These are phyloP conservation scores for Trichoderma parareesei DNA, from an alignment of 495 filamentous ascomycete species.

Conservation along the genomic window DNA sequence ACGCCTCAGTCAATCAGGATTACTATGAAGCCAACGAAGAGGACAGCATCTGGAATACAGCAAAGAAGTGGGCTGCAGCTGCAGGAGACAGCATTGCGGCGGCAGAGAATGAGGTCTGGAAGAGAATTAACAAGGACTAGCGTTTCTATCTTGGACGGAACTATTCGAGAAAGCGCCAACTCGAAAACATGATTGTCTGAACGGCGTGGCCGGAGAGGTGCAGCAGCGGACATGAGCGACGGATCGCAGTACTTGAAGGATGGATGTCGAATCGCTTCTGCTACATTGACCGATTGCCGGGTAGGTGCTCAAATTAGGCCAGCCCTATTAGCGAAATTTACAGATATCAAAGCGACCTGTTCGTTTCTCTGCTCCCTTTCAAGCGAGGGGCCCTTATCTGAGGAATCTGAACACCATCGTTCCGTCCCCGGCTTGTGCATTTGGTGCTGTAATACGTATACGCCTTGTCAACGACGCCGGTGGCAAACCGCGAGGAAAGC, in stretches of 20 bases:
- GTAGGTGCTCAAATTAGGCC: neutral
- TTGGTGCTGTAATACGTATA: too few relatives aligned
- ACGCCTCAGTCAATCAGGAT: constrained; percentile 22
- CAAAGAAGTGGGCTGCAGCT: constrained; percentile 52
- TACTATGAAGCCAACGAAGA: constrained; percentile 30
- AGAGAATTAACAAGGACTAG: constrained; percentile 49
- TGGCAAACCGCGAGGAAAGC: neutral
- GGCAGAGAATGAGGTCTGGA: constrained; percentile 66
- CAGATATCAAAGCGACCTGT: neutral
- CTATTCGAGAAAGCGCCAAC: neutral
- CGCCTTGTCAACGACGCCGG: neutral
- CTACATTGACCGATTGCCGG: neutral
- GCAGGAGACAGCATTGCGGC: constrained; percentile 54
- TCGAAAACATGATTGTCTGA: neutral
- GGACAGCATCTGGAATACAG: constrained; percentile 42
- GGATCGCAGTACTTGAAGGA: neutral
- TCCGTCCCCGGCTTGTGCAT: too few relatives aligned
- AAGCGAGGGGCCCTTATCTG: too few relatives aligned
- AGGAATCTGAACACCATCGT: too few relatives aligned
- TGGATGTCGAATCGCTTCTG: neutral
- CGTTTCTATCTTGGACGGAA: neutral
- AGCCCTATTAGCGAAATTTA: neutral
- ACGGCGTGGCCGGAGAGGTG: neutral
- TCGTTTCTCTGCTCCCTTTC: neutral
- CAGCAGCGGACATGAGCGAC: neutral